phyloP scores from a whole-genome alignment of 768 basidiomycete species.

The Nevesoporus exiguus region DNA sequence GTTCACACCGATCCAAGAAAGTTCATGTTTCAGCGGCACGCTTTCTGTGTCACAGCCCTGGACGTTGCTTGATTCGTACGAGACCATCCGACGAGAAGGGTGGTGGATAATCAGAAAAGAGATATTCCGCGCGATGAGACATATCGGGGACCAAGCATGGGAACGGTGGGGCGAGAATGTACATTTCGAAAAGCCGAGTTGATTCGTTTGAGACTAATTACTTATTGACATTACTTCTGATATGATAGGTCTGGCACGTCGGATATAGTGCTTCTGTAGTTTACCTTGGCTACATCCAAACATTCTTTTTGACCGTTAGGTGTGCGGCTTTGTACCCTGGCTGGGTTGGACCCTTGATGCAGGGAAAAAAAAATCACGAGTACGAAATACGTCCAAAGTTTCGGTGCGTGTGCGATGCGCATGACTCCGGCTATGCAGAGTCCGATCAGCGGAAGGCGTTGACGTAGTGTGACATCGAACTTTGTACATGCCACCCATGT shows the following conservation, averaged over 20 bases:
- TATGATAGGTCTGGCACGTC: conserved; percentile 9
- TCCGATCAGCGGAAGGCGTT: background rate
- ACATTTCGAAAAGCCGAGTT: conserved; percentile 29
- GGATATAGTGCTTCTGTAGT: conserved; percentile 19
- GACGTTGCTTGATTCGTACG: conserved; percentile 36
- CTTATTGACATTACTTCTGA: conserved; percentile 18
- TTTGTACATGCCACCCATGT: conserved; percentile 30
- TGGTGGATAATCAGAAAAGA: conserved; percentile 38
- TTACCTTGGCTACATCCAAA: conserved; percentile 7
- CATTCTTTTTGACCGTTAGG: background rate
- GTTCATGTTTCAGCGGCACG: conserved; percentile 28
- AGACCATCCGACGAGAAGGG: conserved; percentile 40
- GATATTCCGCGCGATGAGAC: conserved; percentile 37
- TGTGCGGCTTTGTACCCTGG: background rate
- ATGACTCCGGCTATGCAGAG: background rate
- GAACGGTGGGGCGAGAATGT: conserved; percentile 38
- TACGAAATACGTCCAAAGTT: background rate
- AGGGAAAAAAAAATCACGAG: background rate
- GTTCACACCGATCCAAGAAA: conserved; percentile 48
- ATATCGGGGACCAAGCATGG: conserved; percentile 42
- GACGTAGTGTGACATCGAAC: background rate
- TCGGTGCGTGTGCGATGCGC: background rate
- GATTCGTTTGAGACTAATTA: conserved; percentile 16
- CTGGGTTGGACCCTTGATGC: background rate
- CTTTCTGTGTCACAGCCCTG: conserved; percentile 37